Evolutionary conservation across 306 rosid species (phyloP), one percentile per base, ranked within the genome.

Genomic region (Vigna trinervia): DNA sequence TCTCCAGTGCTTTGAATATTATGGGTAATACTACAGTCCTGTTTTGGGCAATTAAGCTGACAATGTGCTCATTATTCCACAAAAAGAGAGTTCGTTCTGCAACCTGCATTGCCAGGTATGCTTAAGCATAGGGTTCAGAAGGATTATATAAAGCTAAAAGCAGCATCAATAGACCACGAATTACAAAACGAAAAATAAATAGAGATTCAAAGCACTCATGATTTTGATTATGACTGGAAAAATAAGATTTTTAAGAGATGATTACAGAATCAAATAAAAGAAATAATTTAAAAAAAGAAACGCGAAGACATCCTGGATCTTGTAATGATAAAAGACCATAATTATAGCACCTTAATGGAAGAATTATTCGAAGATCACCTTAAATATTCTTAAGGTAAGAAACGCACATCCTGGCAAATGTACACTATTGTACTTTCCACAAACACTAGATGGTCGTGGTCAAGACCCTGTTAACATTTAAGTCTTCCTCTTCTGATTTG

Each of bases 21-120:
- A 92, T 88, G 13, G 98, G 98, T 61, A 92, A 79, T 76, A 90
- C 65, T 8, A 90, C 90, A 8, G 82, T 76, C 66, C 97, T 91
- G 78, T 88, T 95, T 85, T 92, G 98, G 50, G 96, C 98, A 53
- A 95, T 95, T 83, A 95, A 84, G 81, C 93, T 81, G 80, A 95
- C 97, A 43, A 95, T 85, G 77, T 95, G 98, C 73, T 95, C 98
- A 61, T 92, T 95, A 58, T 95, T 95, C 98, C 98, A 95, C 69
- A 92, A 82, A 81, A 92, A 92, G 71, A 95, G 96, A 65, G 97
- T 88, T 69, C 98, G 84, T 81, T 95, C 98, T 54, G 98, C 93
- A 76, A 92, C 98, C 98, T 95, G 90, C 87, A 89, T 43, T 41
- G 26, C 26, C 64, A 78, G 48, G 80, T 30, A 59, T 69, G 57